Percentiles rank a stretch among this genome's conserved stretches.
Evolutionary conservation across 768 basidiomycete genomes (phyloP).

Genomic region (Podaxis sp.): DNA sequence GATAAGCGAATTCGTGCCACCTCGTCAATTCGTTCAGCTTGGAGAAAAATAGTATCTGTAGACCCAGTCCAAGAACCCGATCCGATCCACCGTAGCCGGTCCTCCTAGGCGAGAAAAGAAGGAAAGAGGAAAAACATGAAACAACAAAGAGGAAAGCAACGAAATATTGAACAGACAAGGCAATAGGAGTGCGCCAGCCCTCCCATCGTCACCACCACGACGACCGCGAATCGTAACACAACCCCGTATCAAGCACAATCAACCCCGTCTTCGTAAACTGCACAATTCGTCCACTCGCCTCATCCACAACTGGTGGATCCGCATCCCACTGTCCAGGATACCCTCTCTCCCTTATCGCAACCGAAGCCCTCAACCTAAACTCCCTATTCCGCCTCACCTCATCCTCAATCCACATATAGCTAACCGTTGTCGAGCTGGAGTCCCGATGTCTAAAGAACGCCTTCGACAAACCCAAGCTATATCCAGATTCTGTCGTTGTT

Average conservation of each 20-base stretch:
- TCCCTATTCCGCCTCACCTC: constrained; percentile 15
- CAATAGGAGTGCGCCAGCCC: neutral
- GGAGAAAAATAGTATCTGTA: neutral
- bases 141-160: neutral
- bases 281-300: constrained; percentile 13
- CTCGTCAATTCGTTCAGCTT: neutral
- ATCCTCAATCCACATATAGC: constrained; percentile 16
- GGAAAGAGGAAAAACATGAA: neutral
- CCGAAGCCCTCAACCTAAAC: constrained; percentile 15
- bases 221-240: constrained; percentile 9
- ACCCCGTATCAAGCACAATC: constrained; percentile 16
- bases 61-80: neutral
- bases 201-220: constrained; percentile 1
- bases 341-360: constrained; percentile 15
- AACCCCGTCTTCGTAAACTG: constrained; percentile 16
- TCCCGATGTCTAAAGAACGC: constrained; percentile 15
- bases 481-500: constrained; percentile 14
- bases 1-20: neutral
- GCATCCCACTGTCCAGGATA: constrained; percentile 17
- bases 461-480: constrained; percentile 9
- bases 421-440: constrained; percentile 13
- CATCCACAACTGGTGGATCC: constrained; percentile 14
- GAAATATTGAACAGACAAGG: neutral
- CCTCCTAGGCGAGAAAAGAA: neutral
- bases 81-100: neutral